Percentiles rank a stretch among this genome's conserved stretches.
Evolutionary conservation across 176 grass and related monocot genomes (phyloP).

Genomic region (Rhynchospora pubera): DNA sequence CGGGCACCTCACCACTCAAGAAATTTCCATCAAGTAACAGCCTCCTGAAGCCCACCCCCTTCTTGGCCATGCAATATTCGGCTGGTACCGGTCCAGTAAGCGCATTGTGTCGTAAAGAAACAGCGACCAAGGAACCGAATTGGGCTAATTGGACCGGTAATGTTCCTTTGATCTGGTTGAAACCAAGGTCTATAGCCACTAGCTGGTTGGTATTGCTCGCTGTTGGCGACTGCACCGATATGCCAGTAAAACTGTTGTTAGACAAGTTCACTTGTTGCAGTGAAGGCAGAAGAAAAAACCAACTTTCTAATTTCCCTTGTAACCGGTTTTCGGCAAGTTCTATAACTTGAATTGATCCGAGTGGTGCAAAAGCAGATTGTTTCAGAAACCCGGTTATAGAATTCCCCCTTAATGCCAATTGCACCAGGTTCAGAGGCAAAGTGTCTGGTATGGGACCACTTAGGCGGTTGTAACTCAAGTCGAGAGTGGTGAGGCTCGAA

Average conservation of each 20-base stretch:
- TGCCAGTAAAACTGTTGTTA: conserved; percentile 4
- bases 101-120: conserved; percentile 18
- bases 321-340: conserved; percentile 9
- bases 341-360: conserved; percentile 9
- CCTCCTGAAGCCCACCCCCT: conserved; percentile 8
- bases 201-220: neutral
- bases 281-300: conserved; percentile 20
- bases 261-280: conserved; percentile 20
- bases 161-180: conserved; percentile 8
- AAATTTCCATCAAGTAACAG: conserved; percentile 21
- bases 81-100: conserved; percentile 5
- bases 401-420: conserved; percentile 20
- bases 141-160: conserved; percentile 11
- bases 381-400: neutral
- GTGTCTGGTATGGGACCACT: neutral
- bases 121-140: neutral
- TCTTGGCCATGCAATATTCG: neutral
- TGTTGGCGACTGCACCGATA: neutral
- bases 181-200: conserved; percentile 14
- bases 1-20: conserved; percentile 11
- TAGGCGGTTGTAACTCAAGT: conserved; percentile 22
- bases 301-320: conserved; percentile 13
- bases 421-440: neutral
- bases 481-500: neutral
- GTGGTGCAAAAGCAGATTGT: neutral